These are phyloP conservation scores for Clohesyomyces aquaticus DNA, from an alignment of 495 filamentous ascomycete genomes.

Conservation along the genomic window DNA sequence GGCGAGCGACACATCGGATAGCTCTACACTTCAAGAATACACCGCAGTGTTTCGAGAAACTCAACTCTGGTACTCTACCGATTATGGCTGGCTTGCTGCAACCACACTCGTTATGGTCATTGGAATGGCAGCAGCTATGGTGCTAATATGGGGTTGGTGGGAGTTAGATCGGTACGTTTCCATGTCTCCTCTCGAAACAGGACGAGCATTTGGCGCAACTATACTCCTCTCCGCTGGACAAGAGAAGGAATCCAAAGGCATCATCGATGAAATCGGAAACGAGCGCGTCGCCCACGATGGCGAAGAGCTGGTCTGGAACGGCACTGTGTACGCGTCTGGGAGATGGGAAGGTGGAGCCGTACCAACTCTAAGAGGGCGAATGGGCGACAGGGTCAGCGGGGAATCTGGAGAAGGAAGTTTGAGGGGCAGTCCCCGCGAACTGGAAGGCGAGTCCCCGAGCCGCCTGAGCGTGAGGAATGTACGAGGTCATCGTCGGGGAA, in stretches of 20 bases:
- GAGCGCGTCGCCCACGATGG: slow-evolving; percentile 33
- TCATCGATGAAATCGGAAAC: slow-evolving; percentile 31
- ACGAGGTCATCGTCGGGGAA: slow-evolving; percentile 12
- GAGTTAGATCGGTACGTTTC: slow-evolving; percentile 27
- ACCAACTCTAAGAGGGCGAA: not conserved
- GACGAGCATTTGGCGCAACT: slow-evolving; percentile 34
- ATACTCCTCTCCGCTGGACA: slow-evolving; percentile 26
- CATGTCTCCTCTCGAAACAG: slow-evolving; percentile 32
- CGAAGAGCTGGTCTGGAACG: slow-evolving; percentile 35
- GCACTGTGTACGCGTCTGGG: slow-evolving; percentile 23
- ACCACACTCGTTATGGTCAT: slow-evolving; percentile 25
- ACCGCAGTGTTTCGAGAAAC: slow-evolving; percentile 4
- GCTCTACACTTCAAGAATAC: slow-evolving; percentile 17
- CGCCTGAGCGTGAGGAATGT: not conserved
- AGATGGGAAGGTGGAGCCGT: not conserved
- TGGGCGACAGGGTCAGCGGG: not conserved
- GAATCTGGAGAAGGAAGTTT: not conserved
- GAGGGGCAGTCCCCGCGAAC: not conserved
- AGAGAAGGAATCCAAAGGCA: slow-evolving; percentile 22
- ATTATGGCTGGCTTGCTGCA: slow-evolving; percentile 28
- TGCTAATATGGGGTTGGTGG: slow-evolving; percentile 34
- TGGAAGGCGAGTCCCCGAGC: not conserved
- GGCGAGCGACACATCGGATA: not conserved
- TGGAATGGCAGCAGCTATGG: slow-evolving; percentile 17
- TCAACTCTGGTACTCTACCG: slow-evolving; percentile 20